Evolutionary conservation across 164 flowering plant genomes (phyloP).

Genomic region (Buxus sempervirens): DNA sequence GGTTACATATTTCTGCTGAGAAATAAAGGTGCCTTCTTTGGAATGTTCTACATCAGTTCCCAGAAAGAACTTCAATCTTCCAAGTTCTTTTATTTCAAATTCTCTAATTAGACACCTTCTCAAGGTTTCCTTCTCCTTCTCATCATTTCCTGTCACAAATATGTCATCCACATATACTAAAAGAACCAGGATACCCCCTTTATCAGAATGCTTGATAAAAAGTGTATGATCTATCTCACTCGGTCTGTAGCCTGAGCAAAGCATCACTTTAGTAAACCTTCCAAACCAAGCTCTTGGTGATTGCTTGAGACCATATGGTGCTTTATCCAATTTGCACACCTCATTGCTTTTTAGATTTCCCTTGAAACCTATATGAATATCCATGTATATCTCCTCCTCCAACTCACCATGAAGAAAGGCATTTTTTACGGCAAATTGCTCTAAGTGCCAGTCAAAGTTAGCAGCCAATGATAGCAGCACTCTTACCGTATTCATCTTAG

Average conservation of each 20-base stretch:
- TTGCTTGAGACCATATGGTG: too few species aligned
- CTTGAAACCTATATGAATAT: neutral
- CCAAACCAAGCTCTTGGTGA: neutral
- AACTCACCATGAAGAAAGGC: neutral
- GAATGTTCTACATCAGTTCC: slow-evolving; percentile 9
- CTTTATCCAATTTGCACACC: neutral
- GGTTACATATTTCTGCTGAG: slow-evolving; percentile 10
- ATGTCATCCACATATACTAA: slow-evolving; percentile 4
- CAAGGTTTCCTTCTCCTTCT: neutral
- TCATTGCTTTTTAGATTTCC: too few species aligned
- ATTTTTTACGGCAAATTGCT: neutral
- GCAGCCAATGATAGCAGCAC: neutral
- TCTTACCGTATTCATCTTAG: neutral
- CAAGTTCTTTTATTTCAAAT: slow-evolving; percentile 12
- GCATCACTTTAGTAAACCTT: neutral
- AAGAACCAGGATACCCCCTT: neutral
- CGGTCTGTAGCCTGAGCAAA: neutral
- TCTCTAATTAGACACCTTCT: slow-evolving; percentile 1
- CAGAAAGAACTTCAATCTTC: slow-evolving; percentile 9
- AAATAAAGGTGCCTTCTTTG: slow-evolving; percentile 11
- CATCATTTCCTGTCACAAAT: slow-evolving; percentile 3
- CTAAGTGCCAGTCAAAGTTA: neutral
- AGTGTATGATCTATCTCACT: neutral
- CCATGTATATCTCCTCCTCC: neutral
- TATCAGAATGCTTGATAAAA: neutral